Conservation (phyloP, 1,284 basidiomycete species). For the Wolfiporia cocos region DNA sequence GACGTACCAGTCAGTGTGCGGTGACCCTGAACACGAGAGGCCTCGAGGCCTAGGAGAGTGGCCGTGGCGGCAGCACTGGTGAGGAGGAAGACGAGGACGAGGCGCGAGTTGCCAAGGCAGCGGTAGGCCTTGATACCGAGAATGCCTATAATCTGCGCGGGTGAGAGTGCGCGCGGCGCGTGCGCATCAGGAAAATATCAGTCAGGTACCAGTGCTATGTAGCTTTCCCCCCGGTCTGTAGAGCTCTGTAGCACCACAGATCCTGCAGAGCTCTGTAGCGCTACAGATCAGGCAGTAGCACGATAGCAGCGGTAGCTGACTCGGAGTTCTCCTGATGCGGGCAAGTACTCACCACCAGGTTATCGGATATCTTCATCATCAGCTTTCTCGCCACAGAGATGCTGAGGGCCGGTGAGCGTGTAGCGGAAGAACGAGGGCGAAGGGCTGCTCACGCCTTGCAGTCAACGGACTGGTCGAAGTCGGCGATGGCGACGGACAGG, state of each 20-base stretch:
- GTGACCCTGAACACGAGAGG: conserved; percentile 30
- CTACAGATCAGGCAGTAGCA: too few relatives aligned
- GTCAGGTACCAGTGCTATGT: too few relatives aligned
- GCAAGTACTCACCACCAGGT: conserved; percentile 38
- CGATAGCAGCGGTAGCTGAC: too few relatives aligned
- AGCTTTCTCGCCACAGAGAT: conserved; percentile 20
- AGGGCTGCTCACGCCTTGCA: conserved; percentile 30
- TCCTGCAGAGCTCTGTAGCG: too few relatives aligned
- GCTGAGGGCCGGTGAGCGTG: conserved; percentile 18
- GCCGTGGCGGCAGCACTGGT: conserved; percentile 37
- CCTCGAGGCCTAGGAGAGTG: conserved; percentile 36
- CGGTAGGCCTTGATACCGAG: conserved; percentile 63
- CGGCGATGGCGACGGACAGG: conserved; percentile 37
- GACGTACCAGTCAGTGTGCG: conserved; percentile 42
- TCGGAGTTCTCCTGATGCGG: too few relatives aligned
- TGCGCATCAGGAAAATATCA: too few relatives aligned
- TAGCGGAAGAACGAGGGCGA: background rate
- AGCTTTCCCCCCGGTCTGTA: too few relatives aligned
- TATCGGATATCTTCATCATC: conserved; percentile 11
- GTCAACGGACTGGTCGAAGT: conserved; percentile 34
- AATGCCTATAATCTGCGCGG: conserved; percentile 54
- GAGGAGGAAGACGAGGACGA: conserved; percentile 38
- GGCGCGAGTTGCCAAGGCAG: conserved; percentile 50
- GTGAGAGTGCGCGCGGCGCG: too few relatives aligned
- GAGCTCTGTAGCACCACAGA: too few relatives aligned